Conservation (phyloP, 2,329 filamentous ascomycete species). For the Aschersonia sp. region DNA sequence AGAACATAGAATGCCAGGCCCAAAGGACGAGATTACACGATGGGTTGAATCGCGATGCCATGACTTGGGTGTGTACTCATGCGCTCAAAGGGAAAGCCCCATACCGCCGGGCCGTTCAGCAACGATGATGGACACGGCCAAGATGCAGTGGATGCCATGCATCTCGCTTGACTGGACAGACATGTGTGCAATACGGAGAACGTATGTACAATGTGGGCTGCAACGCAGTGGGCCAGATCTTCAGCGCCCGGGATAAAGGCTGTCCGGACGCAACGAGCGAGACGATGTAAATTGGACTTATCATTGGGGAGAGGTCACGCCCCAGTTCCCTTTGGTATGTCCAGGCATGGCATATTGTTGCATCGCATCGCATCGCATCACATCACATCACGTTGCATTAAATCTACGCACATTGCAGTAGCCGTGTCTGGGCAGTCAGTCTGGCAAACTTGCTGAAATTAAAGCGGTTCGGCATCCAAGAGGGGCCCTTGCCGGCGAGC, state of each 20-base stretch:
- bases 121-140: not conserved
- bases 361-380: slow-evolving; percentile 3
- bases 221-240: slow-evolving; percentile 4
- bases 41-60: not conserved
- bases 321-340: not conserved
- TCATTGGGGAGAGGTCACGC: not conserved
- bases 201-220: not conserved
- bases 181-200: not conserved
- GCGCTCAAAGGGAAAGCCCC: not conserved
- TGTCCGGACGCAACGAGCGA: not conserved
- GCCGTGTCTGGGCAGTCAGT: not conserved
- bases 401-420: not conserved
- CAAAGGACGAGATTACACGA: too few relatives aligned
- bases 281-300: not conserved
- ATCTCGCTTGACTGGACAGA: slow-evolving; percentile 4
- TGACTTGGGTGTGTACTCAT: not conserved
- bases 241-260: slow-evolving; percentile 1
- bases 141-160: slow-evolving; percentile 4
- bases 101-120: not conserved
- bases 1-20: too few relatives aligned
- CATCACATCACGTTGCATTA: slow-evolving; percentile 1
- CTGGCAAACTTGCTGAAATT: not conserved
- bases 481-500: not conserved
- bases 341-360: slow-evolving; percentile 1
- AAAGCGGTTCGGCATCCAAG: not conserved